A percentile compares a stretch with the other conserved stretches of the same genome.
Conservation (phyloP, 352 stramenopile genomes). For the Phytophthora hybrid region DNA sequence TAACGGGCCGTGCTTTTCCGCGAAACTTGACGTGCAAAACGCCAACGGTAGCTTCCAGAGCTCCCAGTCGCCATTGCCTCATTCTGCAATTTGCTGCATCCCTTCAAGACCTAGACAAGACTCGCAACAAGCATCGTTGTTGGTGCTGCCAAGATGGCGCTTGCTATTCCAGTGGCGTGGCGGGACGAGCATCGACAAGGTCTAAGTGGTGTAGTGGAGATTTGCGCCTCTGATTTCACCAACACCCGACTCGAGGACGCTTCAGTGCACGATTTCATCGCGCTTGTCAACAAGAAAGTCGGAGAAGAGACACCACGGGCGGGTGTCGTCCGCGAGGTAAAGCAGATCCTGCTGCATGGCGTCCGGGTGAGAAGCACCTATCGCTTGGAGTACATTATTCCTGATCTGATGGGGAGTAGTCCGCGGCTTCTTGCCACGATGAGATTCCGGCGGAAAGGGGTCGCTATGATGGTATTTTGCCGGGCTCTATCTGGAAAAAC, state of each 20-base stretch:
- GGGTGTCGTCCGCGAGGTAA: background rate
- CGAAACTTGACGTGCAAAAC: background rate
- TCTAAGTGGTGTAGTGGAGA: background rate
- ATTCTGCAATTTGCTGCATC: background rate
- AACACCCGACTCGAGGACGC: background rate
- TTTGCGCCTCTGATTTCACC: background rate
- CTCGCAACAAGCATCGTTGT: too few species aligned
- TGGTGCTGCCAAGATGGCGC: background rate
- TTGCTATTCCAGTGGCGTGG: background rate
- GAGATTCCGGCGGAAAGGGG: constrained; percentile 1
- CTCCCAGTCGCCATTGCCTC: background rate
- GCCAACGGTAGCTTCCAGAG: background rate
- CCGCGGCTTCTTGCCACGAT: constrained; percentile 20
- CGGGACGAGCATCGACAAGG: background rate
- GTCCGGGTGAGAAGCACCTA: background rate
- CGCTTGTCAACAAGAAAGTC: constrained; percentile 9
- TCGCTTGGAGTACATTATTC: constrained; percentile 14
- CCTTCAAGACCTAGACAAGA: background rate
- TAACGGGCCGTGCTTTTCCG: background rate
- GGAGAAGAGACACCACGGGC: background rate
- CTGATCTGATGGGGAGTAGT: background rate
- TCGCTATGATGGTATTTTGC: constrained; percentile 25
- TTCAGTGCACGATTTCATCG: constrained; percentile 4
- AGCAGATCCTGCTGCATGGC: constrained; percentile 15
- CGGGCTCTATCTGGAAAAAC: constrained; percentile 88